These are phyloP conservation scores for Deuterostichococcus epilithicus DNA, from an alignment of 139 green algal species.

Conservation along the genomic window DNA sequence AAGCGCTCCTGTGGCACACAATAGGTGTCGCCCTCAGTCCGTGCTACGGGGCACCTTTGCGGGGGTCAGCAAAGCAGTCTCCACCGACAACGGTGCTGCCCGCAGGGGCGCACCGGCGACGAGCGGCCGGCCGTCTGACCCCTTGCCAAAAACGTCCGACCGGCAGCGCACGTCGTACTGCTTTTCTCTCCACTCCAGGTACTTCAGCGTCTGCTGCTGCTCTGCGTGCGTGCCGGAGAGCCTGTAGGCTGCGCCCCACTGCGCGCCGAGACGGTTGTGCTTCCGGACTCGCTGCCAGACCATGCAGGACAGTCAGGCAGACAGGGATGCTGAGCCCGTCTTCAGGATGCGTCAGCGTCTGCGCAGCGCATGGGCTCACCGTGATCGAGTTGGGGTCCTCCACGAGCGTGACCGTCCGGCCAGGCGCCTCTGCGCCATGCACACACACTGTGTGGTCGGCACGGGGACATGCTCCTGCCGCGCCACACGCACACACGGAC, in stretches of 20 bases:
- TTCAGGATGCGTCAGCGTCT: neutral
- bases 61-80: too few species aligned
- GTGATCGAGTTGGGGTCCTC: slow-evolving; percentile 20
- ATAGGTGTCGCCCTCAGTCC: too few species aligned
- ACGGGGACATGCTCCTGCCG: too few species aligned
- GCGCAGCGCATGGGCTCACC: slow-evolving; percentile 16
- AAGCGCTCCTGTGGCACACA: too few species aligned
- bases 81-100: slow-evolving; percentile 3
- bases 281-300: neutral
- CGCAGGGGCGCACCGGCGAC: too few species aligned
- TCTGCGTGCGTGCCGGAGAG: slow-evolving; percentile 40
- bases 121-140: neutral
- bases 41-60: too few species aligned
- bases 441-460: too few species aligned
- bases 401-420: slow-evolving; percentile 67
- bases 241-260: slow-evolving; percentile 52
- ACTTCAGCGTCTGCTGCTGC: slow-evolving; percentile 46
- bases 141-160: slow-evolving; percentile 37
- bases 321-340: neutral
- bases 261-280: neutral
- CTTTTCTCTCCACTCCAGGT: slow-evolving; percentile 79
- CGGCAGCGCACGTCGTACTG: slow-evolving; percentile 68
- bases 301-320: neutral
- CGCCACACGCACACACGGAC: too few species aligned
- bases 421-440: slow-evolving; percentile 31